Conservation (phyloP, 495 filamentous ascomycete genomes). For the Penicillium riverlandense region DNA sequence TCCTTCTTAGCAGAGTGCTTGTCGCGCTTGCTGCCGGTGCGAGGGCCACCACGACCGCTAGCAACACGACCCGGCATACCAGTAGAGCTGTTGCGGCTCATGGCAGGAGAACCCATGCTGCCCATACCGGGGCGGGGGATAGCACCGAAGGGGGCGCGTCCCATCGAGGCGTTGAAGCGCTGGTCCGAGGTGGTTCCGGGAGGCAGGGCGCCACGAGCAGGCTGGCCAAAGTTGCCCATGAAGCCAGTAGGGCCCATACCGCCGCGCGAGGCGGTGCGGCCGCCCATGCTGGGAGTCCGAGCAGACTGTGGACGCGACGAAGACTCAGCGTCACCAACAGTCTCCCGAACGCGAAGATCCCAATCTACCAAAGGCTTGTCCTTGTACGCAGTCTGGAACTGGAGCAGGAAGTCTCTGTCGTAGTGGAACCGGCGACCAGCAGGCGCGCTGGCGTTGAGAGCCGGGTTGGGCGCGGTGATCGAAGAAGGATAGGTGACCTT, state of each 20-base stretch:
- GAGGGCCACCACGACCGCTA: conserved; percentile 43
- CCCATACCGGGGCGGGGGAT: conserved; percentile 55
- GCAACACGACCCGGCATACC: conserved; percentile 44
- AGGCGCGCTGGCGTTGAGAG: conserved; percentile 68
- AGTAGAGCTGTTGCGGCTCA: conserved; percentile 50
- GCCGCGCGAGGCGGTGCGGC: conserved; percentile 39
- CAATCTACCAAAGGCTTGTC: conserved; percentile 94
- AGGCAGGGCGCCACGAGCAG: conserved; percentile 47
- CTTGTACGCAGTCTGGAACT: conserved; percentile 89
- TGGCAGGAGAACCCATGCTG: conserved; percentile 34
- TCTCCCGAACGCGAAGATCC: conserved; percentile 74
- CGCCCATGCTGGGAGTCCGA: conserved; percentile 53
- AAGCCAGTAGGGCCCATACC: conserved; percentile 31
- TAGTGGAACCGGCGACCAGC: conserved; percentile 86
- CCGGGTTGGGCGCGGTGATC: conserved; percentile 81
- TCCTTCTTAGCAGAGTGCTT: conserved; percentile 49
- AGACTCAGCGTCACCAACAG: conserved; percentile 69
- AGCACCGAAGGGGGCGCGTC: conserved; percentile 49
- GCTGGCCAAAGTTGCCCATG: conserved; percentile 67
- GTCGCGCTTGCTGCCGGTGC: conserved; percentile 54
- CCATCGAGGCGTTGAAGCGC: conserved; percentile 51
- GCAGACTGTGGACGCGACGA: conserved; percentile 63
- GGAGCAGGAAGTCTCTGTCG: conserved; percentile 90
- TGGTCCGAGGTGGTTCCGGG: conserved; percentile 21
- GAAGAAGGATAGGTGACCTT: conserved; percentile 68